A percentile compares a stretch with the other conserved stretches of the same genome.
Evolutionary conservation across 2,329 filamentous ascomycete genomes (phyloP).

Genomic region (Clonostachys chloroleuca): DNA sequence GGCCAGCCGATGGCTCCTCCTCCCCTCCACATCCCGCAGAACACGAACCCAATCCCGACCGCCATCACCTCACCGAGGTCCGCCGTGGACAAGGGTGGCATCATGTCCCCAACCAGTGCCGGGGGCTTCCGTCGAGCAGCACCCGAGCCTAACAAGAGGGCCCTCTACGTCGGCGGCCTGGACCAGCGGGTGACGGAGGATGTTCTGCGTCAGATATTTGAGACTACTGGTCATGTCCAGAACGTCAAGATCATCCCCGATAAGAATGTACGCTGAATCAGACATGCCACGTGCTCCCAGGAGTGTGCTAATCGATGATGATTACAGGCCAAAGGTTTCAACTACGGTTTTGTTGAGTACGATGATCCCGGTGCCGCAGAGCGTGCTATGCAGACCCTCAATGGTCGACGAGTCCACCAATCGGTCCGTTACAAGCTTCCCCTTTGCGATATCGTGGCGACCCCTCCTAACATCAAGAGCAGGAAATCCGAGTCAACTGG

Average conservation of each 20-base stretch:
- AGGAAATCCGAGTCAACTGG: conserved; percentile 99
- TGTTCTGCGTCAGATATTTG: conserved; percentile 94
- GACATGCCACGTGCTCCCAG: neutral
- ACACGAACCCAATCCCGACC: conserved; percentile 91
- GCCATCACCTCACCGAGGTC: conserved; percentile 87
- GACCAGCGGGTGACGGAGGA: conserved; percentile 96
- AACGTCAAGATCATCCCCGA: conserved; percentile 99
- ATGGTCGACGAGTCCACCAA: conserved; percentile 92
- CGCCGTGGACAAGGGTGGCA: conserved; percentile 54
- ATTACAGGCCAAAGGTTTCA: conserved; percentile 85
- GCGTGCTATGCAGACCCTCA: conserved; percentile 94
- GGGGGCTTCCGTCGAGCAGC: conserved; percentile 85
- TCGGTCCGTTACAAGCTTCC: conserved; percentile 56
- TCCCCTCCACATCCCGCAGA: conserved; percentile 89
- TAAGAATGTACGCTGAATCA: conserved; percentile 77
- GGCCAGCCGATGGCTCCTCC: conserved; percentile 71
- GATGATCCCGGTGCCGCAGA: conserved; percentile 96
- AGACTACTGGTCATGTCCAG: conserved; percentile 96
- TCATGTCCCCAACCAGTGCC: conserved; percentile 82
- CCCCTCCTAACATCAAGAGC: conserved; percentile 13
- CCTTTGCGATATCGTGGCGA: neutral
- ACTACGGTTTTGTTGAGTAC: conserved; percentile 99
- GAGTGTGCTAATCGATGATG: conserved; percentile 3
- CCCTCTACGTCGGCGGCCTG: conserved; percentile 90
- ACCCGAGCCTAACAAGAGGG: conserved; percentile 97